Conservation (phyloP, 2,329 filamentous ascomycete genomes). For the Trichoderma sp. region DNA sequence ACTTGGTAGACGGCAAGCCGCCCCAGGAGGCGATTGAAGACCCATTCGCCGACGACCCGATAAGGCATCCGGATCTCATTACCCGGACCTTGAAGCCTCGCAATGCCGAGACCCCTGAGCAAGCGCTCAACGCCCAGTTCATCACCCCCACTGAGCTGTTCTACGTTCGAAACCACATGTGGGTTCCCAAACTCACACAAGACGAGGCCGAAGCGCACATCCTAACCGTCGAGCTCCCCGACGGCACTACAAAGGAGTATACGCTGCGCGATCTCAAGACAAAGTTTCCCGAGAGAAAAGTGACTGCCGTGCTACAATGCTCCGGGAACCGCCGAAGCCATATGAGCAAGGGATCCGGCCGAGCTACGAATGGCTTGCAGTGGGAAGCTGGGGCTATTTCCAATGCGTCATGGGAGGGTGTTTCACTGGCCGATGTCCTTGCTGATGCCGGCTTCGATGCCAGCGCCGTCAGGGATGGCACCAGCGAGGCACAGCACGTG, state of each 20-base stretch:
- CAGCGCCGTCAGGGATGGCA: constrained; percentile 39
- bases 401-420: constrained; percentile 61
- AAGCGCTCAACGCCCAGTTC: constrained; percentile 51
- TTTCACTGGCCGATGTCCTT: constrained; percentile 57
- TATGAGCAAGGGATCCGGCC: constrained; percentile 53
- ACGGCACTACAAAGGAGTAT: constrained; percentile 56
- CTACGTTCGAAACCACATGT: constrained; percentile 65
- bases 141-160: constrained; percentile 58
- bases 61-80: constrained; percentile 52
- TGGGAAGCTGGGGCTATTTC: constrained; percentile 63
- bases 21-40: constrained; percentile 59
- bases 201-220: constrained; percentile 45
- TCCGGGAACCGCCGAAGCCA: constrained; percentile 61
- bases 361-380: constrained; percentile 57
- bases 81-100: constrained; percentile 57
- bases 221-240: constrained; percentile 57
- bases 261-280: constrained; percentile 55
- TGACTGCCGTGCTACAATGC: constrained; percentile 61
- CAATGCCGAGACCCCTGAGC: constrained; percentile 61
- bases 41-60: constrained; percentile 58
- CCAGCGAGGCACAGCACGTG: constrained; percentile 50
- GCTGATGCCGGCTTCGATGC: constrained; percentile 56
- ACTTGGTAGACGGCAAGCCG: constrained; percentile 60
- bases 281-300: constrained; percentile 51
- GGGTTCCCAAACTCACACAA: constrained; percentile 54